These are phyloP conservation scores for Pulveroboletus sp. DNA, from an alignment of 768 basidiomycete species.

Conservation along the genomic window DNA sequence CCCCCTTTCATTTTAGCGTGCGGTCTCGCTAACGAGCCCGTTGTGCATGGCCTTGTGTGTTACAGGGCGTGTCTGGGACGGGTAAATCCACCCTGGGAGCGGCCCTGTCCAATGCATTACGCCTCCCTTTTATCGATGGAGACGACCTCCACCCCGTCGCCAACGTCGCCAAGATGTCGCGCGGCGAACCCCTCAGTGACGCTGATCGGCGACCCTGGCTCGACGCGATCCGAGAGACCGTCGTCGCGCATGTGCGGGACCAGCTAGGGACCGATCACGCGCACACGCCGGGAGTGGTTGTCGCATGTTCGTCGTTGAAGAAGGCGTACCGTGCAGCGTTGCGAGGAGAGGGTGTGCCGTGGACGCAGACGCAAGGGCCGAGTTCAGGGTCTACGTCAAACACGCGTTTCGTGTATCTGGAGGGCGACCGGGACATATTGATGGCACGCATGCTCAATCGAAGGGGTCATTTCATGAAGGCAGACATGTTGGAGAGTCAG, in stretches of 20 bases:
- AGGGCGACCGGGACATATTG: conserved; percentile 53
- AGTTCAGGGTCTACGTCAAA: conserved; percentile 24
- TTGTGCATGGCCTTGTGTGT: no score
- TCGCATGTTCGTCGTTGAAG: conserved; percentile 86
- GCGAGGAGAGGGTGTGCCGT: conserved; percentile 36
- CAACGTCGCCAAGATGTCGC: conserved; percentile 86
- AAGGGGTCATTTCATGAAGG: conserved; percentile 80
- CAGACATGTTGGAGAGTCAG: conserved; percentile 77
- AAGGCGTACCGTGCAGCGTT: conserved; percentile 76
- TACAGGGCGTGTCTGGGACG: conserved; percentile 67
- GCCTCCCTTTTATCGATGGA: conserved; percentile 81
- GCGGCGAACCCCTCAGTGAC: conserved; percentile 72
- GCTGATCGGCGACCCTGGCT: conserved; percentile 87
- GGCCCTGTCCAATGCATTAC: conserved; percentile 54
- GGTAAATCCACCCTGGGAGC: conserved; percentile 69
- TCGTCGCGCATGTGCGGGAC: conserved; percentile 30
- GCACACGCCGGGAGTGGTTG: conserved; percentile 57
- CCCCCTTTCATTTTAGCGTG: no score
- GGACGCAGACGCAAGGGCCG: background rate
- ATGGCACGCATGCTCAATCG: conserved; percentile 60
- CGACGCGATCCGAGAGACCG: conserved; percentile 59
- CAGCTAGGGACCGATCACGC: background rate
- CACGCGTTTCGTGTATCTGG: conserved; percentile 80
- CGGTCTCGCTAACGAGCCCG: background rate
- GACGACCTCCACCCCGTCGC: conserved; percentile 79